phyloP scores from a whole-genome alignment of 148 eudicot genomes.

The Persicaria maculosa region DNA sequence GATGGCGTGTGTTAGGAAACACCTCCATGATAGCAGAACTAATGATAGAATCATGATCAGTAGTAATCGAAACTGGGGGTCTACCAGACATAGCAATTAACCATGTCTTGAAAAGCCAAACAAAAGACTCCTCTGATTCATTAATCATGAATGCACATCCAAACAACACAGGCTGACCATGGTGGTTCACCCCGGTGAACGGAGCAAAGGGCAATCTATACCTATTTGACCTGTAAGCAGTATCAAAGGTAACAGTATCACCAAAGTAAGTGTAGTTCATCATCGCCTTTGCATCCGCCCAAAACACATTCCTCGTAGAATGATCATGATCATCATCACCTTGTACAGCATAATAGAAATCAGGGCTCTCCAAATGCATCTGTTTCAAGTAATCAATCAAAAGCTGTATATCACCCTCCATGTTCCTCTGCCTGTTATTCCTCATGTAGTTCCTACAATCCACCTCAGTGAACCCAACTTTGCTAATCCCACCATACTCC shows the following conservation, averaged over 20 bases:
- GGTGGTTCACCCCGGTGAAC: constrained; percentile 45
- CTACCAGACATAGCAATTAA: constrained; percentile 38
- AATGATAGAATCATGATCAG: constrained; percentile 45
- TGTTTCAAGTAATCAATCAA: constrained; percentile 43
- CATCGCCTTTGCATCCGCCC: constrained; percentile 38
- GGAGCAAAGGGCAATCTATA: constrained; percentile 55
- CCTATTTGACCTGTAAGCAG: constrained; percentile 51
- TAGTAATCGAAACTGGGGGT: constrained; percentile 41
- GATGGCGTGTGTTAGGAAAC: constrained; percentile 35
- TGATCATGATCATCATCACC: constrained; percentile 33
- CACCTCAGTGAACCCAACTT: constrained; percentile 55
- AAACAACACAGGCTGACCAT: constrained; percentile 55
- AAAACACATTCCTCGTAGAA: constrained; percentile 37
- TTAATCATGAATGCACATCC: constrained; percentile 45
- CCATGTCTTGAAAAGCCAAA: constrained; percentile 46
- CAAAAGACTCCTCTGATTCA: constrained; percentile 45
- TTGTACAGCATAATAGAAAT: constrained; percentile 36
- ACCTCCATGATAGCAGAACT: constrained; percentile 36
- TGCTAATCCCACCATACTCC: constrained; percentile 55
- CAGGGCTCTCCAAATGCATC: constrained; percentile 22
- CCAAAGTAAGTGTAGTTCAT: constrained; percentile 41
- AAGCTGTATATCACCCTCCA: constrained; percentile 39
- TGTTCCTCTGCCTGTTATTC: constrained; percentile 33
- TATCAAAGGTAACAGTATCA: constrained; percentile 49
- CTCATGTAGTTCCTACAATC: constrained; percentile 60